phyloP scores from a whole-genome alignment of 768 basidiomycete genomes.

The Lepiota venenata region DNA sequence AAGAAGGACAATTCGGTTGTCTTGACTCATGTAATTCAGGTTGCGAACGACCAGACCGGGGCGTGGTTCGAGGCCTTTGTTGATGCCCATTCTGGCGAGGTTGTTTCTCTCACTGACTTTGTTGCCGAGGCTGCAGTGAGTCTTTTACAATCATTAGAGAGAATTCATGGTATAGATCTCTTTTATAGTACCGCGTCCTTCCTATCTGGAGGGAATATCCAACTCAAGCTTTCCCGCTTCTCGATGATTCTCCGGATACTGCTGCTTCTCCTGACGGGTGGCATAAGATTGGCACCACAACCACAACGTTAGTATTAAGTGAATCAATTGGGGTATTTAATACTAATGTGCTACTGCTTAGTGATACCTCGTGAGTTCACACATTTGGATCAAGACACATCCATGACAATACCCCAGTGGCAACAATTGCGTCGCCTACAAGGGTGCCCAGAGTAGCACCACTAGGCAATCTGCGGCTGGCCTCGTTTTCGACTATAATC shows the following conservation, averaged over 20 bases:
- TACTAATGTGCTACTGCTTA: neutral
- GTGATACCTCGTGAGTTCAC: neutral
- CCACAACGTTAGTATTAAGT: neutral
- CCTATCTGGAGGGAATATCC: conserved; percentile 44
- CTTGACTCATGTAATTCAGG: conserved; percentile 36
- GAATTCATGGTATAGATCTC: neutral
- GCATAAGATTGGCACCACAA: conserved; percentile 18
- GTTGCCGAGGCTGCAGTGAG: conserved; percentile 40
- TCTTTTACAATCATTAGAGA: neutral
- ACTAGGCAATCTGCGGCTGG: conserved; percentile 32
- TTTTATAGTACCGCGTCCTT: conserved; percentile 37
- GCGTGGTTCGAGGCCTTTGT: conserved; percentile 58
- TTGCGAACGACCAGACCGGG: conserved; percentile 29
- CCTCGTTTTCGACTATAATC: conserved; percentile 33
- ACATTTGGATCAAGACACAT: neutral
- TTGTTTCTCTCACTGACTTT: conserved; percentile 51
- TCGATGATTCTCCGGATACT: conserved; percentile 44
- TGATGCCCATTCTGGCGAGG: conserved; percentile 50
- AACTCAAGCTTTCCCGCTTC: conserved; percentile 40
- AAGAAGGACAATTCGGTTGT: conserved; percentile 33
- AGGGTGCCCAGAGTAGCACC: conserved; percentile 18
- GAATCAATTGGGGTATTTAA: neutral
- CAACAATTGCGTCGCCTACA: conserved; percentile 30
- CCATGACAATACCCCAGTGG: conserved; percentile 18
- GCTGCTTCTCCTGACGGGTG: conserved; percentile 46